Conservation (phyloP, 768 basidiomycete species). For the Suillus plorans region DNA sequence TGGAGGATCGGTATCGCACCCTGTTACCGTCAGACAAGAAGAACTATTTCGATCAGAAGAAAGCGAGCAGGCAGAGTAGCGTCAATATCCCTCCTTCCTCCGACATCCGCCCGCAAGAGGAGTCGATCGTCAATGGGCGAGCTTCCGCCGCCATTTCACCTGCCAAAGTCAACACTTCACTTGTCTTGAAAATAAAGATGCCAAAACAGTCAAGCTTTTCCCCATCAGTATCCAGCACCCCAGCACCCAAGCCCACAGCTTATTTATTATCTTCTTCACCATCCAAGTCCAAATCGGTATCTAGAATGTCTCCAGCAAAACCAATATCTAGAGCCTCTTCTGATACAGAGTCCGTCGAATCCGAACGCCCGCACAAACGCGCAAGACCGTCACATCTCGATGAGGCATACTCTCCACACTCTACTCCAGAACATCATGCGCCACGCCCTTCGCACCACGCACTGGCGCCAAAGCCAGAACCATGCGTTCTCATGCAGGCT, state of each 20-base stretch:
- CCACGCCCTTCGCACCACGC: conserved; percentile 11
- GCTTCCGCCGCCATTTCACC: conserved; percentile 14
- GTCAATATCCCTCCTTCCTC: conserved; percentile 13
- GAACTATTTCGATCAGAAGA: conserved; percentile 32
- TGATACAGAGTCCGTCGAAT: conserved; percentile 26
- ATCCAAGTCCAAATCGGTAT: background rate
- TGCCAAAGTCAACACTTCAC: conserved; percentile 23
- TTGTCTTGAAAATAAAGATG: conserved; percentile 36
- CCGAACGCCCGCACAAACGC: conserved; percentile 32
- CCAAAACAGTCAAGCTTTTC: conserved; percentile 20
- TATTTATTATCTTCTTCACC: conserved; percentile 7
- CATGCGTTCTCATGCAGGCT: conserved; percentile 45
- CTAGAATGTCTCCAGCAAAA: conserved; percentile 21
- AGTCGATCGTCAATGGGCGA: conserved; percentile 9
- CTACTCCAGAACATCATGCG: conserved; percentile 22
- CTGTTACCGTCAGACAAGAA: conserved; percentile 67
- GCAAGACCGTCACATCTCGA: conserved; percentile 19
- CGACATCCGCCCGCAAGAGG: conserved; percentile 19
- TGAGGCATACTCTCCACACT: conserved; percentile 24
- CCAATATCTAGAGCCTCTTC: conserved; percentile 30
- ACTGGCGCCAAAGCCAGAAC: conserved; percentile 21
- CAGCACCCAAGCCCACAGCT: conserved; percentile 14
- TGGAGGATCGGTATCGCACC: conserved; percentile 75
- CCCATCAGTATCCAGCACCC: conserved; percentile 16
- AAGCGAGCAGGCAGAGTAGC: conserved; percentile 20